A percentile compares a stretch with the other conserved stretches of the same genome.
These are phyloP conservation scores for Russula sp. DNA, from an alignment of 768 basidiomycete genomes.

Conservation along the genomic window DNA sequence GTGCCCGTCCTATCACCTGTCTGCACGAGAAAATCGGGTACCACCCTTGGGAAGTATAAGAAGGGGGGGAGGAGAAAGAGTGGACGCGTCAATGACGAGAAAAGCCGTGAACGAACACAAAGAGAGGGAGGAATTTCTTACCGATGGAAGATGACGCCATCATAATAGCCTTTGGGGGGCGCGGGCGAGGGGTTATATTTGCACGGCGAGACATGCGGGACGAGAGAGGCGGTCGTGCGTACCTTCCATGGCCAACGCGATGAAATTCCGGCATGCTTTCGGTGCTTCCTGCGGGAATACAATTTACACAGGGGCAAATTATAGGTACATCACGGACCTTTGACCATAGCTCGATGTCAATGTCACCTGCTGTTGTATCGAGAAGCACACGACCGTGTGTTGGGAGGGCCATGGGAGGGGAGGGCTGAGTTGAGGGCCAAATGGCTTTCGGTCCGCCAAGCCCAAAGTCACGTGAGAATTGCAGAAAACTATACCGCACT, in stretches of 20 bases:
- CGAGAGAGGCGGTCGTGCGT: slow-evolving; percentile 27
- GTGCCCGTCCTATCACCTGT: slow-evolving; percentile 91
- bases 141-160: slow-evolving; percentile 93
- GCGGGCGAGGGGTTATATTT: background rate
- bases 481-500: too few relatives aligned
- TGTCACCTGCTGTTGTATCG: slow-evolving; percentile 82
- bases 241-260: slow-evolving; percentile 88
- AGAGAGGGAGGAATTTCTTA: slow-evolving; percentile 24
- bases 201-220: background rate
- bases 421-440: background rate
- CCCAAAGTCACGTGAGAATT: background rate
- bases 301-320: background rate
- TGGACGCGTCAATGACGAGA: background rate
- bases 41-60: slow-evolving; percentile 42
- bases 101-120: background rate
- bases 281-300: slow-evolving; percentile 66
- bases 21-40: slow-evolving; percentile 89
- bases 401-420: slow-evolving; percentile 60
- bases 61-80: too few relatives aligned
- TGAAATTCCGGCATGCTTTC: slow-evolving; percentile 87
- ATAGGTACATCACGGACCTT: slow-evolving; percentile 43
- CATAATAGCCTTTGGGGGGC: slow-evolving; percentile 73
- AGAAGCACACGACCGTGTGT: slow-evolving; percentile 83
- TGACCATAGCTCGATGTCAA: slow-evolving; percentile 88
- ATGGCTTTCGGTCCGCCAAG: background rate